These are phyloP conservation scores for Corylus heterophylla DNA, from an alignment of 306 rosid species.

Conservation along the genomic window DNA sequence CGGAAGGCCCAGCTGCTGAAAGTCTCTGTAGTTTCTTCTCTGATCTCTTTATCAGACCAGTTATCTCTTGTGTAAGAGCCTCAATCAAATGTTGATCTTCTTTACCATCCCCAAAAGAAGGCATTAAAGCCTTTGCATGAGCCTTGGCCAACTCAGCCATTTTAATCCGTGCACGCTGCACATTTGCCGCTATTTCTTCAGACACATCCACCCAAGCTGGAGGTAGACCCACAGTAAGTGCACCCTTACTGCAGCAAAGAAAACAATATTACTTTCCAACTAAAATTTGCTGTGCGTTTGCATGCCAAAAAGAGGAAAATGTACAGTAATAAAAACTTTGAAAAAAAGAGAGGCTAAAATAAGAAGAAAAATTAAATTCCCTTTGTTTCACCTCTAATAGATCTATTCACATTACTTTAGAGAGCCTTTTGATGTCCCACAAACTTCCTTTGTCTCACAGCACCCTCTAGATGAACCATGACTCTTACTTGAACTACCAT, in stretches of 20 bases:
- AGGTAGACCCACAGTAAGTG: constrained; percentile 79
- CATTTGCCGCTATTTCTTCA: constrained; percentile 85
- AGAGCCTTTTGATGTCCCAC: neutral
- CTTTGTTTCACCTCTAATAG: too few species aligned
- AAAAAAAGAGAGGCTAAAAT: constrained; percentile 2
- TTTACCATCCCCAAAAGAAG: constrained; percentile 93
- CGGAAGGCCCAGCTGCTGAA: constrained; percentile 83
- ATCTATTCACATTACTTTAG: neutral
- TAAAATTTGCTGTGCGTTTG: neutral
- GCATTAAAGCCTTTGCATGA: constrained; percentile 94
- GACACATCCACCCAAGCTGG: constrained; percentile 99
- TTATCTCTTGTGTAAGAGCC: constrained; percentile 76
- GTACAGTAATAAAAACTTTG: constrained; percentile 13
- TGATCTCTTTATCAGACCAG: constrained; percentile 76
- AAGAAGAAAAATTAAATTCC: constrained; percentile 6
- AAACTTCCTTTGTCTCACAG: neutral
- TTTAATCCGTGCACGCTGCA: constrained; percentile 78
- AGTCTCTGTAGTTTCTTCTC: constrained; percentile 78
- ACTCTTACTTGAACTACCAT: neutral
- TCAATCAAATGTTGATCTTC: constrained; percentile 87
- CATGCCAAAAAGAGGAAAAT: constrained; percentile 17
- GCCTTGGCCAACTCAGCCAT: constrained; percentile 89
- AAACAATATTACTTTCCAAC: constrained; percentile 10
- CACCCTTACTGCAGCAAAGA: constrained; percentile 61
- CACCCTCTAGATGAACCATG: neutral